Evolutionary conservation across 2,329 filamentous ascomycete genomes (phyloP), one percentile per base, ranked within the genome.

Genomic region (Colletotrichum sp.): DNA sequence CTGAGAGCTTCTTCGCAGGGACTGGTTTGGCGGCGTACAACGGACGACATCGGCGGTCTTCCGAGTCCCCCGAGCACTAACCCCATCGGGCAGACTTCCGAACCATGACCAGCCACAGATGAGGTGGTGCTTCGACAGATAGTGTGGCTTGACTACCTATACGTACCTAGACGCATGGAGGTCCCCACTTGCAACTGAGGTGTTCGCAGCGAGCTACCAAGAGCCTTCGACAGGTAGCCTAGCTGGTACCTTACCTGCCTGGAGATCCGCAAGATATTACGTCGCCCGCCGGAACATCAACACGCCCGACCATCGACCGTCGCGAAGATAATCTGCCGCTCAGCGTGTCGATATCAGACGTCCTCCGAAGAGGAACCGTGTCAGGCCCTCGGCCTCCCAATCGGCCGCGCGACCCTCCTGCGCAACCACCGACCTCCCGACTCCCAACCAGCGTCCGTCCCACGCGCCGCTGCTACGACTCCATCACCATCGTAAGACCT

Each of bases 31-130:
- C 61, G 64, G 64, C 49, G 34, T 64, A 73, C 70, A 74, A 59
- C 59, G 74, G 71, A 76, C 71, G 71, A 74, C 52, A 76, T 76
- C 65, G 74, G 74, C 63, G 69, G 69, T 63, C 57, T 63, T 32
- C 64, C 44, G 65, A 67, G n/a, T 44, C 19, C 49, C 39, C 15
- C 36, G 22, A 32, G 32, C 12, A 52, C 57, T 70, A 62, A 32
- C 68, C 57, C 32, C 25, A 70, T 49, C 36, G 57, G 68, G 68
- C 62, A 49, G 36, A 19, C 57, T 34, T 52, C 68, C 68, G 36
- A 70, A 49, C 30, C 27, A 13, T 25, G 55, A n/a, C 44, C 29
- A 72, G 73, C 69, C 73, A 76, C 71, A n/a, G 6, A 4, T 8
- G n/a, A 9, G 12, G 25, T 69, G 59, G 44, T 52, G 52, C 27